These are phyloP conservation scores for Pyrrhoderma noxium DNA, from an alignment of 1,284 basidiomycete genomes.

Conservation along the genomic window DNA sequence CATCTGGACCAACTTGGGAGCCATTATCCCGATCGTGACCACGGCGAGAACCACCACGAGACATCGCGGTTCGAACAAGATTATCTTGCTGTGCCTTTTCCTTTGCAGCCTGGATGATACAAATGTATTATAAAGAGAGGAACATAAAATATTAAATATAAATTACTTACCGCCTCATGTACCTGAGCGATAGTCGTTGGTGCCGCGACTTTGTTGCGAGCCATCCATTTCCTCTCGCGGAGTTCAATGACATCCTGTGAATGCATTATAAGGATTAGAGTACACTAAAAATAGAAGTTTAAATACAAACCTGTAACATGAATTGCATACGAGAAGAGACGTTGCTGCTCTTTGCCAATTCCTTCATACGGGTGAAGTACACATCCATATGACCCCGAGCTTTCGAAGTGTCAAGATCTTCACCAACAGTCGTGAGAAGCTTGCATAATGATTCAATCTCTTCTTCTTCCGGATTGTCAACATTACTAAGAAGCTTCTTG, in stretches of 20 bases:
- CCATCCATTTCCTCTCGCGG: conserved; percentile 76
- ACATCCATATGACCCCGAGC: conserved; percentile 83
- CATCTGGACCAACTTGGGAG: conserved; percentile 57
- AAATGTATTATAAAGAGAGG: conserved; percentile 1
- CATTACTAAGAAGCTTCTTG: conserved; percentile 88
- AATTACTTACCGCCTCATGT: conserved; percentile 67
- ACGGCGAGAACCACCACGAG: conserved; percentile 79
- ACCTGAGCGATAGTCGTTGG: conserved; percentile 87
- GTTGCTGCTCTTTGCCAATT: conserved; percentile 65
- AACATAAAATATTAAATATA: conserved; percentile 14
- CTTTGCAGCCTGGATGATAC: conserved; percentile 45
- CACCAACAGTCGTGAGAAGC: conserved; percentile 84
- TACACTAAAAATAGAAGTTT: conserved; percentile 16
- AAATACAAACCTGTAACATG: conserved; percentile 77
- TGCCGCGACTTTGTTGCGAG: conserved; percentile 67
- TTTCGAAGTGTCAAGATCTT: conserved; percentile 72
- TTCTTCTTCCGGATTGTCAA: conserved; percentile 93
- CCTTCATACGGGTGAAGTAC: conserved; percentile 88
- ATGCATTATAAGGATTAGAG: conserved; percentile 9
- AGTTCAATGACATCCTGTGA: conserved; percentile 83
- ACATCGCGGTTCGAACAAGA: conserved; percentile 45
- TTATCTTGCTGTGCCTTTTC: conserved; percentile 61
- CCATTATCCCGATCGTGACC: conserved; percentile 68
- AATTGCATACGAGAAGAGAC: conserved; percentile 87
- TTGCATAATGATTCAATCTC: conserved; percentile 96